Percentiles rank a stretch among this genome's conserved stretches.
phyloP scores from a whole-genome alignment of 495 filamentous ascomycete species.

The Aspergillus coremiiformis region DNA sequence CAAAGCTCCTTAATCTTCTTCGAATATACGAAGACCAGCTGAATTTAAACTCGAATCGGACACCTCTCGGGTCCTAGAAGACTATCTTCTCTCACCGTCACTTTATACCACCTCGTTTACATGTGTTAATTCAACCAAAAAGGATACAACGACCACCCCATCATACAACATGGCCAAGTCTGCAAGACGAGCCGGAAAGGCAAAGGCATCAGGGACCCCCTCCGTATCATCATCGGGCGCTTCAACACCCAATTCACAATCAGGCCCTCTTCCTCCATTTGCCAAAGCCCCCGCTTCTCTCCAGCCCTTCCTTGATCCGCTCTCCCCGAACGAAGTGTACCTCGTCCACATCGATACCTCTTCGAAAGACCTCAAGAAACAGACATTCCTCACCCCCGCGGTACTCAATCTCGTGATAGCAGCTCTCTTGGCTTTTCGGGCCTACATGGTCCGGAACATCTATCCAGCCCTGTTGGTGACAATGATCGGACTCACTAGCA shows the following conservation, averaged over 20 bases:
- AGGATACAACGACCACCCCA: background rate
- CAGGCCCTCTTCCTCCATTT: constrained; percentile 55
- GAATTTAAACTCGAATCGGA: background rate
- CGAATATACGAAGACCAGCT: background rate
- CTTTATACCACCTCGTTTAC: background rate
- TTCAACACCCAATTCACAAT: constrained; percentile 32
- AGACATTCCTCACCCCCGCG: constrained; percentile 67
- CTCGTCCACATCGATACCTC: constrained; percentile 69
- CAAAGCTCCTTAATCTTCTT: background rate
- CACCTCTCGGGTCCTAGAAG: background rate
- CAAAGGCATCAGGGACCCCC: constrained; percentile 20
- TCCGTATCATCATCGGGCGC: constrained; percentile 18
- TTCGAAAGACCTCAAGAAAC: constrained; percentile 56
- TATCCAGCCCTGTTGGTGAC: constrained; percentile 58
- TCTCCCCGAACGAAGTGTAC: constrained; percentile 62
- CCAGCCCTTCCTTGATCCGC: constrained; percentile 51
- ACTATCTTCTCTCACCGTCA: background rate
- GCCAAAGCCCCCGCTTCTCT: constrained; percentile 49
- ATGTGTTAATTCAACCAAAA: background rate
- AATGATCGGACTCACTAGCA: constrained; percentile 52
- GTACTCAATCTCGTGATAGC: constrained; percentile 59
- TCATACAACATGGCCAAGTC: constrained; percentile 34
- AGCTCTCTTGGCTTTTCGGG: constrained; percentile 51
- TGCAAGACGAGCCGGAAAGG: constrained; percentile 27
- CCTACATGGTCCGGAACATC: constrained; percentile 52